These are phyloP conservation scores for Penicillium cataractarum DNA, from an alignment of 495 filamentous ascomycete species.

Conservation along the genomic window DNA sequence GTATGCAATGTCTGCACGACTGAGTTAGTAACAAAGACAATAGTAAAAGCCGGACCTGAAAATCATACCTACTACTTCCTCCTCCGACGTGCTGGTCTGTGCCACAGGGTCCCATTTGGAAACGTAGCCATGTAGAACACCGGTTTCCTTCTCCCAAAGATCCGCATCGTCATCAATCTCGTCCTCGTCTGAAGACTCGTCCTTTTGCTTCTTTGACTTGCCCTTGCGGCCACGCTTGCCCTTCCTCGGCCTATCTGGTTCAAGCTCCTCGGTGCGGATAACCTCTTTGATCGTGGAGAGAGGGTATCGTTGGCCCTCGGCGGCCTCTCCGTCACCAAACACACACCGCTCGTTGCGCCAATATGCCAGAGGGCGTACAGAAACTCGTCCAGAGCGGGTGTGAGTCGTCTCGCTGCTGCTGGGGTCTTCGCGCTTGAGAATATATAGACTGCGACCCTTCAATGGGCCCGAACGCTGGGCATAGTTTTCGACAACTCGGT, in stretches of 20 bases:
- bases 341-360: conserved; percentile 85
- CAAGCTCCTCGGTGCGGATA: conserved; percentile 68
- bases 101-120: conserved; percentile 57
- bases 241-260: conserved; percentile 43
- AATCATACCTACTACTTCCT: conserved; percentile 55
- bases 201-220: conserved; percentile 40
- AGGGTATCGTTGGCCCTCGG: conserved; percentile 55
- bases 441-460: conserved; percentile 65
- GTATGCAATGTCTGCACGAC: conserved; percentile 66
- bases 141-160: conserved; percentile 62
- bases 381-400: conserved; percentile 59
- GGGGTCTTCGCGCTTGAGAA: conserved; percentile 70
- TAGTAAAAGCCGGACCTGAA: background rate
- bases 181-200: conserved; percentile 48
- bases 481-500: conserved; percentile 47
- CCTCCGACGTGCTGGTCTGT: conserved; percentile 58
- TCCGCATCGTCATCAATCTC: conserved; percentile 57
- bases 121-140: conserved; percentile 61
- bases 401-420: conserved; percentile 49
- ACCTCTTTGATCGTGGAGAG: conserved; percentile 73
- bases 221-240: conserved; percentile 41
- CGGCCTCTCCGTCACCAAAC: conserved; percentile 61
- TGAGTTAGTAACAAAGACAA: background rate
- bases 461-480: conserved; percentile 48
- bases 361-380: conserved; percentile 76